These are phyloP conservation scores for Candida sanyiensis DNA, from an alignment of 805 yeast species.

Conservation along the genomic window DNA sequence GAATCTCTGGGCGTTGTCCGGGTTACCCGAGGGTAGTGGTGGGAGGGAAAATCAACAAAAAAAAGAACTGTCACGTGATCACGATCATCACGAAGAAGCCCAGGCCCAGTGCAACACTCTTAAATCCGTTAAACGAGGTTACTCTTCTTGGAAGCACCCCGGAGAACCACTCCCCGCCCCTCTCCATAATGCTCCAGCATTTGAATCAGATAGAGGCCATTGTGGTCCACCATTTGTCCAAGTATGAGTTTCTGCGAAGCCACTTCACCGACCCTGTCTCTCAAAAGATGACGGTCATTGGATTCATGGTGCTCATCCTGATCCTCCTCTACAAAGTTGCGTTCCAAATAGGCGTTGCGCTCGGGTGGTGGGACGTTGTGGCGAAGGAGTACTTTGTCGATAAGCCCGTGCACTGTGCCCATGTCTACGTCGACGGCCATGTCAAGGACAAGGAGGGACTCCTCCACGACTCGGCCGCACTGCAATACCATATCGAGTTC, in stretches of 20 bases:
- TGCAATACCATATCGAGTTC: constrained; percentile 68
- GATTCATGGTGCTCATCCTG: constrained; percentile 15
- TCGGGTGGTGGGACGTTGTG: constrained; percentile 42
- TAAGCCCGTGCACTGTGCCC: constrained; percentile 76
- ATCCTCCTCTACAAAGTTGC: constrained; percentile 33
- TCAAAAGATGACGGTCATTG: constrained; percentile 21
- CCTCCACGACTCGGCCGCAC: constrained; percentile 20
- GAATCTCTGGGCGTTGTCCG: no score
- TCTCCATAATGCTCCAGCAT: neutral
- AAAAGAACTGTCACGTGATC: no score
- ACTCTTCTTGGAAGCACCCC: no score
- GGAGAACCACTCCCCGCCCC: no score
- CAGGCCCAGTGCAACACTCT: no score
- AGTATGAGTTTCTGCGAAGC: constrained; percentile 12
- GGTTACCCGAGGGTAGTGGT: no score
- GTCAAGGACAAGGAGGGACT: constrained; percentile 22
- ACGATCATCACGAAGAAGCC: no score
- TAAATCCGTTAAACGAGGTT: no score
- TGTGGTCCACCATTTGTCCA: constrained; percentile 4
- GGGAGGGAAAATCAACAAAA: no score
- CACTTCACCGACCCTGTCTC: constrained; percentile 23
- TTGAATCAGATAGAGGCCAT: neutral
- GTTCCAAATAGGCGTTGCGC: constrained; percentile 38
- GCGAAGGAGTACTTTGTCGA: constrained; percentile 62
- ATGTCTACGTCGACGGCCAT: constrained; percentile 52